Percentiles rank a stretch among this genome's conserved stretches.
Evolutionary conservation across 805 yeast species (phyloP).

Genomic region (Wickerhamiella brachini): DNA sequence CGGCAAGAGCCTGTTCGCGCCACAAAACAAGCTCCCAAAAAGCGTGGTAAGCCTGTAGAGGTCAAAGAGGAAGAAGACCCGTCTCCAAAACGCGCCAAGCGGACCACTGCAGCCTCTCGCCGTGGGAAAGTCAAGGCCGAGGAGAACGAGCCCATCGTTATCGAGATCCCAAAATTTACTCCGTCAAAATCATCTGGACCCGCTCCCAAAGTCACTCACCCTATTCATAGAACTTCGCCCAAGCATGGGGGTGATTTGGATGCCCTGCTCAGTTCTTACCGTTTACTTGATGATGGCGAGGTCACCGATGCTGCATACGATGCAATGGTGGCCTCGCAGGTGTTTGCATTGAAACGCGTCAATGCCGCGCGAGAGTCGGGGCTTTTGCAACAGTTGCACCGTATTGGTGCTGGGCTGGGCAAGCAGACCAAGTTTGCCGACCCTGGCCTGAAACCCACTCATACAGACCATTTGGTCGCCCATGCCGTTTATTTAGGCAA

Average conservation of each 20-base stretch:
- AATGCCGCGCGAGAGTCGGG: constrained; percentile 33
- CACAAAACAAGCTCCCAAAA: not conserved
- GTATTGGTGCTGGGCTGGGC: constrained; percentile 12
- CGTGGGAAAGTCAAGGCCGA: not conserved
- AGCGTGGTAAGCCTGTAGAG: not conserved
- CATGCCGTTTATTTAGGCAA: constrained; percentile 66
- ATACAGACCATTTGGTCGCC: constrained; percentile 57
- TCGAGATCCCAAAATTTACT: not conserved
- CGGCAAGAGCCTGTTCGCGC: not conserved
- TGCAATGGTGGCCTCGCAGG: constrained; percentile 41
- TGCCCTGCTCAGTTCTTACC: constrained; percentile 40
- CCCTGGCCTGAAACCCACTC: constrained; percentile 38
- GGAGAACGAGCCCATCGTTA: not conserved
- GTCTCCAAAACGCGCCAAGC: not conserved
- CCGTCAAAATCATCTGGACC: not conserved
- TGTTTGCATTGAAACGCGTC: constrained; percentile 29
- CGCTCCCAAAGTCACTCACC: constrained; percentile 42
- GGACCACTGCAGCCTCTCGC: not conserved
- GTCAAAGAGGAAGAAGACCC: not conserved
- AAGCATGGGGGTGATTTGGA: constrained; percentile 28
- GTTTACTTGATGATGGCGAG: constrained; percentile 50
- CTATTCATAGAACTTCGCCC: constrained; percentile 40
- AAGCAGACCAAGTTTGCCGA: constrained; percentile 32
- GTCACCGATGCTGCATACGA: constrained; percentile 28
- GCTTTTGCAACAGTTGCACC: constrained; percentile 20